These are phyloP conservation scores for Cryomyces antarcticus DNA, from an alignment of 495 filamentous ascomycete genomes.

Conservation along the genomic window DNA sequence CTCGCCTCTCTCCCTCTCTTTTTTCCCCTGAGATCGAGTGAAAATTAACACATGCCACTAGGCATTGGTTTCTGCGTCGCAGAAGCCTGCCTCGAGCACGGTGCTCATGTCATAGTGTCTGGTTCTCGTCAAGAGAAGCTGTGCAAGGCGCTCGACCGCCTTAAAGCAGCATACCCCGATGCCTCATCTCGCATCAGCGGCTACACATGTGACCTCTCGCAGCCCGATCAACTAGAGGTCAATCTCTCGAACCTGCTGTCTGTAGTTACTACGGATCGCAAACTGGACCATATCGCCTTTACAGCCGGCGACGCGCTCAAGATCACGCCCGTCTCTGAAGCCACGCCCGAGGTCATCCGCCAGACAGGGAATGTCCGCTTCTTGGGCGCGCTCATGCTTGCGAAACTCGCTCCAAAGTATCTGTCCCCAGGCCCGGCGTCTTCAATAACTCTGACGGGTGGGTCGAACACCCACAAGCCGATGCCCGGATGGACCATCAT, in stretches of 20 bases:
- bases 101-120: not conserved
- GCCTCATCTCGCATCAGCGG: not conserved
- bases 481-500: conserved; percentile 25
- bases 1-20: too few species aligned
- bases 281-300: conserved; percentile 40
- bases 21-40: too few species aligned
- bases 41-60: too few species aligned
- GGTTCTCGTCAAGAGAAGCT: not conserved
- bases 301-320: conserved; percentile 33
- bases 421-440: conserved; percentile 19
- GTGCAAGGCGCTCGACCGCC: not conserved
- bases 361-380: conserved; percentile 24
- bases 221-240: not conserved
- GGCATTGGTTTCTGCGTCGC: conserved; percentile 1
- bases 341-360: conserved; percentile 21
- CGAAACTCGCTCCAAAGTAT: conserved; percentile 27
- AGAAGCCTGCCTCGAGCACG: not conserved
- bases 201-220: not conserved
- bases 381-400: conserved; percentile 29
- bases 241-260: not conserved
- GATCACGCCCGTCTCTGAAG: conserved; percentile 17
- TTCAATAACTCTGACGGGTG: conserved; percentile 35
- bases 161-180: not conserved
- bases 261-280: not conserved
- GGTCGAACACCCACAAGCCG: conserved; percentile 26